Base-by-base conservation (phyloP, 768 basidiomycete genomes). In the Leccinum arenicola region DNA sequence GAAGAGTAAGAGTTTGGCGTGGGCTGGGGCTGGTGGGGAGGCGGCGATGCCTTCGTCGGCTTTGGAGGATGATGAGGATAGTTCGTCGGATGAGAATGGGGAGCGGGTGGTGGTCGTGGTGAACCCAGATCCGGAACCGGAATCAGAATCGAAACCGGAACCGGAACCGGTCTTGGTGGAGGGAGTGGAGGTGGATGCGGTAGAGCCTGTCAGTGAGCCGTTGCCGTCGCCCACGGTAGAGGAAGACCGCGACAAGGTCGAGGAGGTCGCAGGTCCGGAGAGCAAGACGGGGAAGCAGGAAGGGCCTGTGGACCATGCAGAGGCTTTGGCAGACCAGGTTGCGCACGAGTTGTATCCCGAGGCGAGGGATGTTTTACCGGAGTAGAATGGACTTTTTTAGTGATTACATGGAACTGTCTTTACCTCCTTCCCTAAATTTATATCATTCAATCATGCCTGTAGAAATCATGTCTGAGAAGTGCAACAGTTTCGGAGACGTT, bases 341-440 rank as follows among this genome's bases (percentile, higher is more conserved):
- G 84, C 82, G 0, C 69, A 78, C n/a, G 84, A 84, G 65, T 63
- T 85, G 68, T 85, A 77, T 64, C 82, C 83, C 3, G 69, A 74
- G 45, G 71, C 69, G 51, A 57, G 72, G 60, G 60, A 59, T 8
- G 58, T 27, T 29, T 3, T 6, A 14, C 62, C 36, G 38, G 59
- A 56, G 19, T 36, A 36, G 36, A 36, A 15, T 36, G 36, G 31
- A 33, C 31, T 11, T 11, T 31, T 33, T 33, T 31, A 3, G 31
- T 31, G 31, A 31, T 31, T 31, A 31, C 10, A 27, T 27, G 27
- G 27, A 27, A 27, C 27, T 27, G 27, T 27, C 27, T 27, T 27
- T 27, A 8, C 27, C 29, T 31, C 33, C 33, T 33, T 10, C 11
- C 3, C 33, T 11, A 5, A 12, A 35, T 35, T 12, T 3, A 35